Evolutionary conservation across 2,329 filamentous ascomycete genomes (phyloP), one percentile per base, ranked within the genome.

Genomic region (Apiospora sp.): DNA sequence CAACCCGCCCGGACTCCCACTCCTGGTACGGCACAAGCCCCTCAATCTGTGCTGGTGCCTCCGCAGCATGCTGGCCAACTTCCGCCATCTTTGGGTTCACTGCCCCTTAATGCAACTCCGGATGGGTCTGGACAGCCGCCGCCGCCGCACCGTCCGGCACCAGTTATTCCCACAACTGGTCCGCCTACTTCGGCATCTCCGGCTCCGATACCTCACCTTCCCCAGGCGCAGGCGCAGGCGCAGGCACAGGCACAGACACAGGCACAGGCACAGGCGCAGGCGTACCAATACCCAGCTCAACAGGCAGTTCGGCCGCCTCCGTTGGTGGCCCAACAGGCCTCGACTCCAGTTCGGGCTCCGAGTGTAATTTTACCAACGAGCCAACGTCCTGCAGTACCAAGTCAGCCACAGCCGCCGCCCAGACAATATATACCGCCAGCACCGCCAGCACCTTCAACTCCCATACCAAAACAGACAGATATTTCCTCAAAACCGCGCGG

Each of bases 1-100:
- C 75, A 78, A 67, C 78, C 83, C 68, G 81, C 81, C 61, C 81
- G 83, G 67, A 80, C 80, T 76, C 78, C 81, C 76, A 75, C 82
- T 10, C 81, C 82, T 46, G 76, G 72, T 19, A 74, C 74, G 24
- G 75, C 76, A 43, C 78, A 80, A 49, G 70, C 77, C 61, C 75
- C 79, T 44, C 77, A 78, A 61, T 74, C 79, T 3, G 79, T 81
- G 7, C 75, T 81, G 43, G 71, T 81, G 30, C 78, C 79, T n/a
- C 79, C 80, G 3, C 80, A 81, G 68, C 77, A 76, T 71, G 72
- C 77, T 10, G 75, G 77, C 14, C 80, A 79, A 58, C 77, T 80
- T 68, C 79, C 80, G 43, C 78, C 79, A 43, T 77, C 79, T 24
- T 75, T 80, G 13, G 78, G 74, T 67, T 78, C 79, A 10, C 71